A percentile compares a stretch with the other conserved stretches of the same genome.
Evolutionary conservation across 2,329 filamentous ascomycete genomes (phyloP).

Genomic region (Colletotrichum phormii): DNA sequence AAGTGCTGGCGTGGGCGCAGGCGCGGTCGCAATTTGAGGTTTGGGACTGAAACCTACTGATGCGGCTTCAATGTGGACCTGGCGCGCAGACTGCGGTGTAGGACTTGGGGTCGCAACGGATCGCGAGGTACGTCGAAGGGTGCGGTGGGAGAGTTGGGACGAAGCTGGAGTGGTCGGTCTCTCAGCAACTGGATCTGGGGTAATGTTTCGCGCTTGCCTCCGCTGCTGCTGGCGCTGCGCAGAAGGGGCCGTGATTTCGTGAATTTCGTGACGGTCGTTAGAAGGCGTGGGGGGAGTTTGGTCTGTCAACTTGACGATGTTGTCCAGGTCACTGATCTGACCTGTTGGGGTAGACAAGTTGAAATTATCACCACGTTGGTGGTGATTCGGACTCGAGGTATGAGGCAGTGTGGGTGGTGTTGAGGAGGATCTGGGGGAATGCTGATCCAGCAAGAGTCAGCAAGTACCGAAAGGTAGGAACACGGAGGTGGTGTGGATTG

Average conservation of each 20-base stretch:
- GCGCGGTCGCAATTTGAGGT: constrained; percentile 49
- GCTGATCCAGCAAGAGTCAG: constrained; percentile 26
- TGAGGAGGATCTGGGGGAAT: constrained; percentile 16
- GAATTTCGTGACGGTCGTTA: constrained; percentile 67
- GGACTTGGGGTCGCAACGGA: constrained; percentile 59
- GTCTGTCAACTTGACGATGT: constrained; percentile 60
- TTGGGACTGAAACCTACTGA: constrained; percentile 61
- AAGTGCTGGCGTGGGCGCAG: constrained; percentile 38
- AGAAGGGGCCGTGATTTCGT: constrained; percentile 57
- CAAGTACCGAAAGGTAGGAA: constrained; percentile 18
- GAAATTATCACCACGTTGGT: constrained; percentile 55
- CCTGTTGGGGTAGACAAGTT: constrained; percentile 60
- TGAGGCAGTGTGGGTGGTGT: neutral
- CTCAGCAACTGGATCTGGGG: constrained; percentile 52
- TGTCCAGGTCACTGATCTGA: constrained; percentile 47
- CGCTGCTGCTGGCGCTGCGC: constrained; percentile 54
- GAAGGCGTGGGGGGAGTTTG: constrained; percentile 50
- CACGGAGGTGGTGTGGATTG: constrained; percentile 27
- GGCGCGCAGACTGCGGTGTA: constrained; percentile 49
- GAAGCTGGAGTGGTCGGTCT: constrained; percentile 57
- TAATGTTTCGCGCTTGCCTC: constrained; percentile 51
- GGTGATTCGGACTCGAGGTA: constrained; percentile 42
- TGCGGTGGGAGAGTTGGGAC: constrained; percentile 57
- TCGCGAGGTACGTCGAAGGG: constrained; percentile 64
- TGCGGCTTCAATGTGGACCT: constrained; percentile 59